Conservation (phyloP, 148 eudicot species). For the Rhododendron ovatum region DNA sequence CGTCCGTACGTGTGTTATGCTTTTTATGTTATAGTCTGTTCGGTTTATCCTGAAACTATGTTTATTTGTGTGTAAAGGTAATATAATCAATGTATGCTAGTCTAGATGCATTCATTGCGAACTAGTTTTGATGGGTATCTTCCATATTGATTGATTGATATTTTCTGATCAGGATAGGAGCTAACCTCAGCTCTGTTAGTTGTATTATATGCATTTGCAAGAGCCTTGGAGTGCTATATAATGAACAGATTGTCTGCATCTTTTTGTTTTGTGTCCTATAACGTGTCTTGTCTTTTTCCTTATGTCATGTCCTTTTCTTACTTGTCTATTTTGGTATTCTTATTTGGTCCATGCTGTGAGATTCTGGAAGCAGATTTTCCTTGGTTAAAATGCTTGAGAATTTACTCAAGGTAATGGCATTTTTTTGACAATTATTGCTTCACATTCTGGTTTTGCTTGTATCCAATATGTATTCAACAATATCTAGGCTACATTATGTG, state of each 20-base stretch:
- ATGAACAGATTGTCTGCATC: not conserved
- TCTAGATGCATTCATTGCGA: not conserved
- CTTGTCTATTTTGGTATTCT: conserved; percentile 1
- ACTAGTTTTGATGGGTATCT: not conserved
- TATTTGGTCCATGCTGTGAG: conserved; percentile 7
- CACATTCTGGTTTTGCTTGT: not conserved
- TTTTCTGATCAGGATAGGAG: not conserved
- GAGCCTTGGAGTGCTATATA: not conserved
- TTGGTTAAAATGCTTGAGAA: conserved; percentile 7
- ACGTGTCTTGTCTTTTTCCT: not conserved
- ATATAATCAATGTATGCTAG: not conserved
- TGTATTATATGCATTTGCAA: not conserved
- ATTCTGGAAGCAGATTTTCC: conserved; percentile 9
- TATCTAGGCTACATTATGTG: not conserved
- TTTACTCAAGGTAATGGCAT: not conserved
- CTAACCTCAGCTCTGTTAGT: conserved; percentile 1
- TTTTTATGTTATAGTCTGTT: not conserved
- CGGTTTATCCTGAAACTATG: not conserved
- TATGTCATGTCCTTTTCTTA: not conserved
- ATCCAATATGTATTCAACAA: not conserved
- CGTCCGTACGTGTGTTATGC: not conserved
- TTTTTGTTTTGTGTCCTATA: not conserved
- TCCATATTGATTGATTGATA: not conserved
- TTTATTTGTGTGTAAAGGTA: not conserved
- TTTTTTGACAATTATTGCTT: not conserved